Conservation (phyloP, 2,329 filamentous ascomycete species). For the Atkinsonella hypoxylon region DNA sequence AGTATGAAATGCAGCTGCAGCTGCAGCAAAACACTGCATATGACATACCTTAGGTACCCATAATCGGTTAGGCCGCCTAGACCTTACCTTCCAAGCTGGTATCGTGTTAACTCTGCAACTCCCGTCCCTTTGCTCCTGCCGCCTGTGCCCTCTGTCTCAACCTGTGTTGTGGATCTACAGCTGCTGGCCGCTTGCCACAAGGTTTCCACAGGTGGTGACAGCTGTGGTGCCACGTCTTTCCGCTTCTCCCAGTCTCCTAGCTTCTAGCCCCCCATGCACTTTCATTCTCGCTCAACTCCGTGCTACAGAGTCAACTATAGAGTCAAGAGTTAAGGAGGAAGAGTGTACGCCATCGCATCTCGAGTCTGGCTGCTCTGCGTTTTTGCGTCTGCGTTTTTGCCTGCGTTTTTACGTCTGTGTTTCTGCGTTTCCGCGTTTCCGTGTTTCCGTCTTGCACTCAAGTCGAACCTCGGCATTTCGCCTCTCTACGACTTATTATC, state of each 20-base stretch:
- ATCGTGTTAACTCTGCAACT: too few species aligned
- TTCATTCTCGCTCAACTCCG: not conserved
- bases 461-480: not conserved
- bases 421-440: too few species aligned
- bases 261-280: not conserved
- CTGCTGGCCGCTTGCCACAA: not conserved
- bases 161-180: not conserved
- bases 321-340: not conserved
- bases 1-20: too few species aligned
- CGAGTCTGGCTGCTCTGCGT: too few species aligned
- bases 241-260: not conserved
- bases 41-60: too few species aligned
- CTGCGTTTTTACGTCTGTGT: too few species aligned
- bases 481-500: not conserved
- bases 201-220: not conserved
- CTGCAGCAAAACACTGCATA: too few species aligned
- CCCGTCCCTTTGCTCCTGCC: not conserved
- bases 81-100: too few species aligned
- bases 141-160: not conserved
- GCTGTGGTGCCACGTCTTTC: constrained; percentile 6
- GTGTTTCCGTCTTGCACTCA: too few species aligned
- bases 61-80: too few species aligned
- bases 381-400: too few species aligned
- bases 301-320: not conserved
- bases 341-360: too few species aligned